A percentile compares a stretch with the other conserved stretches of the same genome.
These are phyloP conservation scores for Debaryomyces sp. DNA, from an alignment of 1,139 yeast species.

Conservation along the genomic window DNA sequence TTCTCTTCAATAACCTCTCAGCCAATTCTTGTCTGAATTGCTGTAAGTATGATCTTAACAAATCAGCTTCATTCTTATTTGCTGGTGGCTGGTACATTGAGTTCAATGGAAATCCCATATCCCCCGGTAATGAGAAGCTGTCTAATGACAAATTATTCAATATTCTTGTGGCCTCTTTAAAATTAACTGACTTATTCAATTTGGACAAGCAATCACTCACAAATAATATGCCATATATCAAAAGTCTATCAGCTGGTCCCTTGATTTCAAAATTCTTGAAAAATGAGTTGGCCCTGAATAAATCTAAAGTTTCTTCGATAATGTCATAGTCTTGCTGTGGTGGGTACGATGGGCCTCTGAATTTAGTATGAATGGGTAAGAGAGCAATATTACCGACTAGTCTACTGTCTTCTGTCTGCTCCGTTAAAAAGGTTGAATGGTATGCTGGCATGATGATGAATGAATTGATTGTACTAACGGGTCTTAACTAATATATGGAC, in stretches of 20 bases:
- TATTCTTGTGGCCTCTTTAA: constrained; percentile 69
- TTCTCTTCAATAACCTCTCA: constrained; percentile 70
- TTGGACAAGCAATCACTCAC: constrained; percentile 81
- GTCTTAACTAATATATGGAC: neutral
- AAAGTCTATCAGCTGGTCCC: constrained; percentile 92
- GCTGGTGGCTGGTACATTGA: constrained; percentile 77
- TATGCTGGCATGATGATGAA: constrained; percentile 63
- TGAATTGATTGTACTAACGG: neutral
- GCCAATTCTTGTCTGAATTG: constrained; percentile 97
- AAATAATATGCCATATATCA: constrained; percentile 93
- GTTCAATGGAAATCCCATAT: constrained; percentile 89
- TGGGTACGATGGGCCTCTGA: constrained; percentile 91
- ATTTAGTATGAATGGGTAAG: constrained; percentile 79
- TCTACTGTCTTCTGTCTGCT: constrained; percentile 42
- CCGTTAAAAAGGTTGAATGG: constrained; percentile 87
- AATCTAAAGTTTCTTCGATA: constrained; percentile 85
- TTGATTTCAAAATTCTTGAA: constrained; percentile 96
- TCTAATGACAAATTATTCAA: constrained; percentile 87
- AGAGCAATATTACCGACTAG: constrained; percentile 71
- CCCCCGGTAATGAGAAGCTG: constrained; percentile 91
- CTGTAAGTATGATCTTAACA: constrained; percentile 76
- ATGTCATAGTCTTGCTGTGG: constrained; percentile 84
- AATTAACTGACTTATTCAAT: constrained; percentile 47
- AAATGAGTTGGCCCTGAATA: constrained; percentile 93
- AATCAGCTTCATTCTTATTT: constrained; percentile 74